A percentile compares a stretch with the other conserved stretches of the same genome.
Conservation (phyloP, 306 rosid genomes). For the Ziziphus jujuba region DNA sequence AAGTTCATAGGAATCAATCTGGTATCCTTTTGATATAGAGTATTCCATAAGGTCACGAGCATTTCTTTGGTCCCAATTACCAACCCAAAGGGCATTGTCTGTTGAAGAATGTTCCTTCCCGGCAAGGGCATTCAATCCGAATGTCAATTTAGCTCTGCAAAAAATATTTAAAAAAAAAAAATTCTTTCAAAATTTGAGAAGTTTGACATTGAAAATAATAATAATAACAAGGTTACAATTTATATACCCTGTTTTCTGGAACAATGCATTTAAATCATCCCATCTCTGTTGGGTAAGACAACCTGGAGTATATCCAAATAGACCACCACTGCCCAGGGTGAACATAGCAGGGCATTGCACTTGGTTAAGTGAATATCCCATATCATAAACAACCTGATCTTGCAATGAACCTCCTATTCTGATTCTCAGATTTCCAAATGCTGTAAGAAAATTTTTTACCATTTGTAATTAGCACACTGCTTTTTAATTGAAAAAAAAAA, state of each 20-base stretch:
- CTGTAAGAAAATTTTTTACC: constrained; percentile 28
- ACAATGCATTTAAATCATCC: constrained; percentile 39
- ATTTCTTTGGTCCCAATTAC: neutral
- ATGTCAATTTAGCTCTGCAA: neutral
- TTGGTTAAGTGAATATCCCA: constrained; percentile 27
- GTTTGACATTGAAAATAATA: too few relatives aligned
- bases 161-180: too few relatives aligned
- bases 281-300: constrained; percentile 45
- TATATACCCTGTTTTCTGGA: constrained; percentile 27
- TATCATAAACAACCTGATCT: constrained; percentile 50
- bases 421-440: constrained; percentile 48
- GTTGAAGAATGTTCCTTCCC: neutral
- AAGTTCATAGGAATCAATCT: constrained; percentile 1
- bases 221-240: too few relatives aligned
- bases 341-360: neutral
- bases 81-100: neutral
- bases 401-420: constrained; percentile 67
- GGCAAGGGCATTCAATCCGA: neutral
- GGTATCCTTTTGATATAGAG: neutral
- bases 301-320: constrained; percentile 48
- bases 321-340: constrained; percentile 20
- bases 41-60: neutral
- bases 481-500: too few relatives aligned
- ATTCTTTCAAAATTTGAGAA: too few relatives aligned
- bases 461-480: too few relatives aligned